These are phyloP conservation scores for Dendrobium officinale DNA, from an alignment of 106 monocot species.

Conservation along the genomic window DNA sequence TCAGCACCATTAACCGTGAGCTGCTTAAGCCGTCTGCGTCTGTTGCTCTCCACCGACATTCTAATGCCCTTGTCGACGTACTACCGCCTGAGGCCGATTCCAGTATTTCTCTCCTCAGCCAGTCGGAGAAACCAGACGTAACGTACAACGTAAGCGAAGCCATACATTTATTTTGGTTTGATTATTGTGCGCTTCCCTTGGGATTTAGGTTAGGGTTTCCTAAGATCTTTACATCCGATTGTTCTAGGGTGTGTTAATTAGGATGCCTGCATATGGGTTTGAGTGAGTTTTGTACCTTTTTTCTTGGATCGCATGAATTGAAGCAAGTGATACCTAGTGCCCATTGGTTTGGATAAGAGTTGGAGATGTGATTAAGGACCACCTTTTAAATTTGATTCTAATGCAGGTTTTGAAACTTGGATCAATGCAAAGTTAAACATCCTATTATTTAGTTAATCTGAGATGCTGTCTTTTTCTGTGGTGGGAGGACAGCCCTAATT, in stretches of 20 bases:
- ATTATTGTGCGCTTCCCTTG: neutral
- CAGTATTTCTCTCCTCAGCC: conserved; percentile 67
- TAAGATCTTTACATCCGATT: neutral
- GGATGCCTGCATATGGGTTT: neutral
- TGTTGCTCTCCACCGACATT: conserved; percentile 93
- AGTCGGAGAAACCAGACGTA: conserved; percentile 66
- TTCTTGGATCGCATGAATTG: neutral
- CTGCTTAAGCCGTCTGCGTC: conserved; percentile 88
- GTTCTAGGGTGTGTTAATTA: neutral
- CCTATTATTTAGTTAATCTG: neutral
- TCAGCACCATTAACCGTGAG: conserved; percentile 93
- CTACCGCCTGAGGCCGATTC: conserved; percentile 93
- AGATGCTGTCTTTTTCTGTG: neutral
- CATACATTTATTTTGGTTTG: neutral
- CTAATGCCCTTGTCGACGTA: conserved; percentile 93
- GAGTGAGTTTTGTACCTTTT: neutral
- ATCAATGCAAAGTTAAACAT: neutral
- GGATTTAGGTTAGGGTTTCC: neutral
- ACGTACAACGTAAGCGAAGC: conserved; percentile 44
- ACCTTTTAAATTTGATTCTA: neutral
- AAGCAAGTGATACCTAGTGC: neutral
- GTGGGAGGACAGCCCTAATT: neutral
- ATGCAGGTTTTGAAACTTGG: neutral
- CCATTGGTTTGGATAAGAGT: neutral
- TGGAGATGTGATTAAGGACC: neutral